Evolutionary conservation across 208 protist genomes (phyloP).

Genomic region (Leishmania amazonensis): DNA sequence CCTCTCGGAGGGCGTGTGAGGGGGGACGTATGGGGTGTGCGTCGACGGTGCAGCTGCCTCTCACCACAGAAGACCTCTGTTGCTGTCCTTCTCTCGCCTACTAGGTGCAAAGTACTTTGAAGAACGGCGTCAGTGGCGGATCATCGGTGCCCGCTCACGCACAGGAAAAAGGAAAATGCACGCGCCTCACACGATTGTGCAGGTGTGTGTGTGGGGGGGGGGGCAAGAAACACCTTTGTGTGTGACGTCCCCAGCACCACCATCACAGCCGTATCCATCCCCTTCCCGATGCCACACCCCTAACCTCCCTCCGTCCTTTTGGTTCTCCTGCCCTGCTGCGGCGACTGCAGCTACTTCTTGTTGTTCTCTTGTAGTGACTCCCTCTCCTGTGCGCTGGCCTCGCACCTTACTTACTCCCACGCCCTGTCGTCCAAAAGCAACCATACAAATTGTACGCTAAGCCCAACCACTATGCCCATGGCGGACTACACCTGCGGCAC

Average conservation of each 20-base stretch:
- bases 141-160: not conserved
- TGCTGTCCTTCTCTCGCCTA: not conserved
- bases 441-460: not conserved
- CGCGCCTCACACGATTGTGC: not conserved
- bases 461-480: not conserved
- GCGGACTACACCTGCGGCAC: constrained; percentile 2
- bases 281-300: not conserved
- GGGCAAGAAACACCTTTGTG: not conserved
- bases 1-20: not conserved
- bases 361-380: not conserved
- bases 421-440: not conserved
- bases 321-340: not conserved
- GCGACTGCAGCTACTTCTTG: not conserved
- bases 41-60: not conserved
- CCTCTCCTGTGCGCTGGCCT: not conserved
- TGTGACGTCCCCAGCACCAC: not conserved
- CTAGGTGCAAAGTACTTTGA: not conserved
- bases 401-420: not conserved
- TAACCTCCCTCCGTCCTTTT: not conserved
- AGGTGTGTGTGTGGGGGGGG: not conserved
- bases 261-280: not conserved
- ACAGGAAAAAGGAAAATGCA: not conserved
- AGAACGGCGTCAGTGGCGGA: not conserved
- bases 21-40: not conserved
- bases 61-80: not conserved